Evolutionary conservation across 192 early-diverging fungal species (phyloP).

Genomic region (Rhizoclosmatium sp.): DNA sequence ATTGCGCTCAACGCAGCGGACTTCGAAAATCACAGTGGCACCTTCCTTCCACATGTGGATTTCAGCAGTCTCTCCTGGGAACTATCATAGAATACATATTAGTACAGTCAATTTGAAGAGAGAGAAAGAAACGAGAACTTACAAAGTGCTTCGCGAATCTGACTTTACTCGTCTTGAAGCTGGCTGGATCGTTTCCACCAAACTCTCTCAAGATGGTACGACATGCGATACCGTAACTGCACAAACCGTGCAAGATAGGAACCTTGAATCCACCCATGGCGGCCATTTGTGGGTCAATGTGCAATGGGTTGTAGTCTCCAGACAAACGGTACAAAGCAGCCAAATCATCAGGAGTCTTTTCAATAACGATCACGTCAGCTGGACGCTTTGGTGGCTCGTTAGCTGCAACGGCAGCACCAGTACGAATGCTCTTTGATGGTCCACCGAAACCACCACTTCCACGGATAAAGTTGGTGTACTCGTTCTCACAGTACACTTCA

Average conservation of each 20-base stretch:
- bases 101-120: conserved; percentile 72
- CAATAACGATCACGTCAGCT: conserved; percentile 82
- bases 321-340: conserved; percentile 95
- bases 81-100: conserved; percentile 31
- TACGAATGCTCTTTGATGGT: conserved; percentile 66
- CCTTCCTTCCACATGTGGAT: conserved; percentile 97
- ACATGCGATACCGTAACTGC: conserved; percentile 89
- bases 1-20: conserved; percentile 92
- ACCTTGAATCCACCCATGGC: conserved; percentile 94
- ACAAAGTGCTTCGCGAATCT: conserved; percentile 39
- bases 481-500: conserved; percentile 81
- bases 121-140: conserved; percentile 20
- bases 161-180: conserved; percentile 90
- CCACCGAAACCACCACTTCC: conserved; percentile 88
- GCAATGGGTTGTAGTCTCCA: conserved; percentile 97
- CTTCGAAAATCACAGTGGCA: conserved; percentile 91
- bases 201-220: conserved; percentile 88
- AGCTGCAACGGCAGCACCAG: conserved; percentile 78
- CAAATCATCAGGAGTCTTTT: conserved; percentile 90
- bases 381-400: conserved; percentile 84
- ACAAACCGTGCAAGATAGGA: conserved; percentile 97
- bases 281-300: conserved; percentile 96
- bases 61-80: conserved; percentile 97
- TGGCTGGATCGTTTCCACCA: conserved; percentile 71
- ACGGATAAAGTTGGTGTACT: conserved; percentile 95